Evolutionary conservation across 768 basidiomycete species (phyloP).

Genomic region (Guyanaporus albipodus): DNA sequence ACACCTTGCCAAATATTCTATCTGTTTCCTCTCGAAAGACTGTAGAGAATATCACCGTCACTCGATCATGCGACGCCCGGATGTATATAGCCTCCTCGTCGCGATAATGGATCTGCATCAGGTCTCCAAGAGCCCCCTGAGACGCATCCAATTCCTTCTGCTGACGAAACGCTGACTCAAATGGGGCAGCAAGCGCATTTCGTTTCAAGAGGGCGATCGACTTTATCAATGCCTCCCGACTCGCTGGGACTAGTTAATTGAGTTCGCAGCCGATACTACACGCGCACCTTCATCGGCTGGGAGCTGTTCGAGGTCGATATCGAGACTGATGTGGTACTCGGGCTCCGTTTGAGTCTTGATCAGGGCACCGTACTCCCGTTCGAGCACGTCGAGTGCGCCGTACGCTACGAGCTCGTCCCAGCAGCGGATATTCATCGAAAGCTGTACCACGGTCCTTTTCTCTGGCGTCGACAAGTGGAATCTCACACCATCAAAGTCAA

Average conservation of each 20-base stretch:
- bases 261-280: neutral
- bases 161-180: conserved; percentile 79
- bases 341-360: conserved; percentile 68
- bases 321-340: conserved; percentile 85
- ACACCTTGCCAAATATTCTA: conserved; percentile 95
- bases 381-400: conserved; percentile 76
- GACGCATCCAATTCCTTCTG: conserved; percentile 83
- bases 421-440: conserved; percentile 97
- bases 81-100: conserved; percentile 98
- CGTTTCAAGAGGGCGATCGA: conserved; percentile 86
- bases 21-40: conserved; percentile 97
- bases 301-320: conserved; percentile 82
- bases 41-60: conserved; percentile 97
- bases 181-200: conserved; percentile 91
- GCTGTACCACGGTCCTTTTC: conserved; percentile 72
- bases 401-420: conserved; percentile 91
- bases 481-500: conserved; percentile 95
- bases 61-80: conserved; percentile 89
- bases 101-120: conserved; percentile 93
- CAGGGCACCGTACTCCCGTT: conserved; percentile 77
- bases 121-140: conserved; percentile 62
- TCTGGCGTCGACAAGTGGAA: conserved; percentile 90
- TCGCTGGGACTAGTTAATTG: conserved; percentile 47
- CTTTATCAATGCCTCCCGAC: conserved; percentile 72
- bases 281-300: conserved; percentile 74